These are phyloP conservation scores for Limonomyces culmigenus DNA, from an alignment of 1,284 basidiomycete species.

Conservation along the genomic window DNA sequence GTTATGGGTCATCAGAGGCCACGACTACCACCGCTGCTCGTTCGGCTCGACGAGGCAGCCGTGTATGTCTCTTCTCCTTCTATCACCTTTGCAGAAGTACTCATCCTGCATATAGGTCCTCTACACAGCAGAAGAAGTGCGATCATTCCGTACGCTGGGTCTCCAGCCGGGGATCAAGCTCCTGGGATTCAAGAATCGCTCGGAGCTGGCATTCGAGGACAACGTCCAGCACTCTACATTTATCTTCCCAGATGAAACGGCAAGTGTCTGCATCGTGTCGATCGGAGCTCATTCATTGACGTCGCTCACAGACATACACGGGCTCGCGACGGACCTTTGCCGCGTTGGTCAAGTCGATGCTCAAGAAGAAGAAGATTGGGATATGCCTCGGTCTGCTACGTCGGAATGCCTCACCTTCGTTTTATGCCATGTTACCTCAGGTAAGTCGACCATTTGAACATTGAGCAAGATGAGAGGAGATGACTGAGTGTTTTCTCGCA, in stretches of 20 bases:
- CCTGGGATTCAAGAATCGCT: slow-evolving; percentile 79
- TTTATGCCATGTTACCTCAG: slow-evolving; percentile 83
- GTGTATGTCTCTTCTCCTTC: too few species aligned
- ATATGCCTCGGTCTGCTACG: slow-evolving; percentile 61
- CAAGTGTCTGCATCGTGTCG: slow-evolving; percentile 15
- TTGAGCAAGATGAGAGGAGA: too few species aligned
- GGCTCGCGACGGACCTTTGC: slow-evolving; percentile 88
- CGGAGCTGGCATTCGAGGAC: slow-evolving; percentile 64
- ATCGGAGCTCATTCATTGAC: slow-evolving; percentile 1
- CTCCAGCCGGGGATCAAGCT: slow-evolving; percentile 72
- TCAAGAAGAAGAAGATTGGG: slow-evolving; percentile 71
- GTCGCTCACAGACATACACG: slow-evolving; percentile 42
- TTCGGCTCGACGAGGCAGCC: too few species aligned
- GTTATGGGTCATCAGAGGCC: too few species aligned
- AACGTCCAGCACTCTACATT: slow-evolving; percentile 88
- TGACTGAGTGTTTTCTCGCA: slow-evolving; percentile 14
- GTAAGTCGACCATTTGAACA: too few species aligned
- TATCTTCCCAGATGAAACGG: slow-evolving; percentile 84
- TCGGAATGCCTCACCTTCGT: slow-evolving; percentile 59
- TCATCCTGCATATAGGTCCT: slow-evolving; percentile 21
- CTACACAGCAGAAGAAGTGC: slow-evolving; percentile 74
- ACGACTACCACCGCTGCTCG: too few species aligned
- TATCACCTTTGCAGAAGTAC: not conserved
- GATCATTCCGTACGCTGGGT: slow-evolving; percentile 63
- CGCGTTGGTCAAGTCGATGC: slow-evolving; percentile 73